These are phyloP conservation scores for Plasmodium inui DNA, from an alignment of 169 alveolate genomes.

Conservation along the genomic window DNA sequence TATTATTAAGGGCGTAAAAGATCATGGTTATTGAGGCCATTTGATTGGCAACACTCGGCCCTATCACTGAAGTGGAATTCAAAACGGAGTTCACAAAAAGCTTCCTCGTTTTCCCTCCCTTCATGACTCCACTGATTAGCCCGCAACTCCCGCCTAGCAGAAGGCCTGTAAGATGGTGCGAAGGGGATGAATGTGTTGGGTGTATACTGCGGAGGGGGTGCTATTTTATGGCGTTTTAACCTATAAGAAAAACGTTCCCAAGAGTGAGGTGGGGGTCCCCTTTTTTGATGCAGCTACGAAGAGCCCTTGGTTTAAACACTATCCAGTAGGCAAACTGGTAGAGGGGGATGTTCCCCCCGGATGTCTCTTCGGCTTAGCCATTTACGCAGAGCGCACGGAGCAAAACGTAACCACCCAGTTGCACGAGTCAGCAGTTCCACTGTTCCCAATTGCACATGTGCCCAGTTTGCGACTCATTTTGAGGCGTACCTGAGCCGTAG, in stretches of 20 bases:
- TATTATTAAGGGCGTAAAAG: constrained; percentile 85
- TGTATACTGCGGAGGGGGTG: background rate
- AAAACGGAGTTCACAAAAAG: constrained; percentile 88
- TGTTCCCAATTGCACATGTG: background rate
- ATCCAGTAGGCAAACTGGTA: background rate
- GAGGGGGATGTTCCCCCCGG: background rate
- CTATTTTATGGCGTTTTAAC: background rate
- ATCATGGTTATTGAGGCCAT: constrained; percentile 87
- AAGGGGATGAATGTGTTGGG: background rate
- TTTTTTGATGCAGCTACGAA: background rate
- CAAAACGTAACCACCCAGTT: background rate
- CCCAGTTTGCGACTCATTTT: background rate
- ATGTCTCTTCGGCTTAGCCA: too few relatives aligned
- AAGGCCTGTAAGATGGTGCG: constrained; percentile 79
- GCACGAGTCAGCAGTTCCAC: too few relatives aligned
- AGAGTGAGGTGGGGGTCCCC: background rate
- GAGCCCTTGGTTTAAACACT: background rate
- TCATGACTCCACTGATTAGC: constrained; percentile 84
- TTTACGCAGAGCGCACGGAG: background rate
- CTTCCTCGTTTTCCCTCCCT: constrained; percentile 89
- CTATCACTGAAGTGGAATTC: constrained; percentile 86
- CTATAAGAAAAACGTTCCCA: background rate
- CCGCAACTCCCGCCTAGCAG: constrained; percentile 90
- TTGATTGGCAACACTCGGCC: constrained; percentile 89
- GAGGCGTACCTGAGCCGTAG: constrained; percentile 87